Conservation (phyloP, 2,329 filamentous ascomycete genomes). For the Macroventuria anomochaeta region DNA sequence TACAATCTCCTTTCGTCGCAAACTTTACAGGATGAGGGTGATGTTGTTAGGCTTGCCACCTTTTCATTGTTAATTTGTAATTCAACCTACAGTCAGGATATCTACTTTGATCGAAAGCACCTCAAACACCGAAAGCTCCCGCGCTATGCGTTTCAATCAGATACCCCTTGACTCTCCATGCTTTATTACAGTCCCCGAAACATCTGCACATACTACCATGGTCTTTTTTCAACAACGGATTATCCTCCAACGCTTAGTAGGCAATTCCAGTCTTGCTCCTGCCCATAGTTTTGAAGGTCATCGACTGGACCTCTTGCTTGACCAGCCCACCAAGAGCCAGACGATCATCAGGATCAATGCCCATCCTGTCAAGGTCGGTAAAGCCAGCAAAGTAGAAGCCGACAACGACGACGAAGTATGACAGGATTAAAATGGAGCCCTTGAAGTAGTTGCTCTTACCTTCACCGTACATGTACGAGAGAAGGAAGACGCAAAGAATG, state of each 20-base stretch:
- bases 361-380: slow-evolving; percentile 57
- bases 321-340: slow-evolving; percentile 43
- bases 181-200: not conserved
- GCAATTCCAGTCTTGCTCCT: slow-evolving; percentile 33
- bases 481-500: slow-evolving; percentile 91
- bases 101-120: not conserved
- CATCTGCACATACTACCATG: not conserved
- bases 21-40: no score
- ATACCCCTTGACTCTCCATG: not conserved
- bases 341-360: slow-evolving; percentile 44
- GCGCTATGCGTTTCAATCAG: slow-evolving; percentile 3
- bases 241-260: slow-evolving; percentile 22
- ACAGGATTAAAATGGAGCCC: slow-evolving; percentile 90
- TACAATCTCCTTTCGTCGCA: no score
- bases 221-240: not conserved
- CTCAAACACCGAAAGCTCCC: not conserved
- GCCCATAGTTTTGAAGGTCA: slow-evolving; percentile 45
- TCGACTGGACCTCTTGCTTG: slow-evolving; percentile 39
- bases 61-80: not conserved
- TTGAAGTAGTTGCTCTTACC: slow-evolving; percentile 99
- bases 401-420: slow-evolving; percentile 88
- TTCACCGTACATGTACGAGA: slow-evolving; percentile 97
- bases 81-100: not conserved
- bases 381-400: slow-evolving; percentile 88
- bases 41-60: not conserved